Evolutionary conservation across 768 basidiomycete genomes (phyloP).

Genomic region (Tylopilus subfusipes): DNA sequence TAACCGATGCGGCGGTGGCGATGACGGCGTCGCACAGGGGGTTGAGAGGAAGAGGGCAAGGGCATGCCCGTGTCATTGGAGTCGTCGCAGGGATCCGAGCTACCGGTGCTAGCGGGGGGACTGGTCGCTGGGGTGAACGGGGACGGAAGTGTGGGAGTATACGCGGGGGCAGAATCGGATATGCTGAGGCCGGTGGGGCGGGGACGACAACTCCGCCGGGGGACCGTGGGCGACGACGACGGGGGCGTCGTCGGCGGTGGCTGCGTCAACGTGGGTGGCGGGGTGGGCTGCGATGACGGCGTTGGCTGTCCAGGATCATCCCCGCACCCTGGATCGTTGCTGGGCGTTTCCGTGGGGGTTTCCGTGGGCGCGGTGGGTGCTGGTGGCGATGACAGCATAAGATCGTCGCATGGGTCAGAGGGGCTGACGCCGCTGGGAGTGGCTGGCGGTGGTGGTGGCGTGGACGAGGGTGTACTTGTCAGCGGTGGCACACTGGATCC

Average conservation of each 20-base stretch:
- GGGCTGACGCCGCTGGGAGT: not conserved
- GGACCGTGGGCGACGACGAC: not conserved
- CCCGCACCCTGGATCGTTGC: not conserved
- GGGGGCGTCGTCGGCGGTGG: not conserved
- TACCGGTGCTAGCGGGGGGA: not conserved
- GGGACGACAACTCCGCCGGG: not conserved
- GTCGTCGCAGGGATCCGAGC: not conserved
- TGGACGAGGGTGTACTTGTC: not conserved
- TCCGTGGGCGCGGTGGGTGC: not conserved
- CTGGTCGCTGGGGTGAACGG: not conserved
- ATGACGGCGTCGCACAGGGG: not conserved
- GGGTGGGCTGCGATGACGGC: not conserved
- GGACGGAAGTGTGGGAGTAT: not conserved
- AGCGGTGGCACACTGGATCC: too few species aligned
- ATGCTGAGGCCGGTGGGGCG: not conserved
- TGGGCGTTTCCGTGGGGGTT: too few species aligned
- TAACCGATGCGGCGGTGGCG: slow-evolving; percentile 2
- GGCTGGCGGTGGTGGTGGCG: not conserved
- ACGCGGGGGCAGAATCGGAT: not conserved
- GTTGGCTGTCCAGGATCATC: not conserved
- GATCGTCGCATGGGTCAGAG: not conserved
- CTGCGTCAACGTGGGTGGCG: not conserved
- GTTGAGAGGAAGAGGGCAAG: not conserved
- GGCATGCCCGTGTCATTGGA: not conserved
- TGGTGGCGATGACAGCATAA: not conserved